Conservation (phyloP, 2,329 filamentous ascomycete species). For the Stemphylium lycopersici region DNA sequence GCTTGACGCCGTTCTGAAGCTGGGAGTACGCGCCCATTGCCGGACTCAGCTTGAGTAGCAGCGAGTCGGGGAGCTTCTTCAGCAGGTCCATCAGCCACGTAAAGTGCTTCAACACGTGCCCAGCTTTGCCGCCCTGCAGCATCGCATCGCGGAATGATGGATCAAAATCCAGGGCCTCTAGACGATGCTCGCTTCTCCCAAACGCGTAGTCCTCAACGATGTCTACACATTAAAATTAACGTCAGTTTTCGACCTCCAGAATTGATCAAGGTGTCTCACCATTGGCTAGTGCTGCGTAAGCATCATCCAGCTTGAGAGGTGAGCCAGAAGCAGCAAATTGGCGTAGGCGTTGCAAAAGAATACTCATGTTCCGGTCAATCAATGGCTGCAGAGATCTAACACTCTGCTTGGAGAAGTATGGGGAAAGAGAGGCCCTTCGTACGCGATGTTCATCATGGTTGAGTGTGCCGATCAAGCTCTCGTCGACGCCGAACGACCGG, state of each 20-base stretch:
- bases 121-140: not conserved
- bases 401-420: constrained; percentile 31
- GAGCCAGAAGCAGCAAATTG: constrained; percentile 2
- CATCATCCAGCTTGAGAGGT: constrained; percentile 2
- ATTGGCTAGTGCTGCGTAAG: constrained; percentile 1
- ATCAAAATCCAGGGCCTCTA: not conserved
- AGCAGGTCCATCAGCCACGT: constrained; percentile 2
- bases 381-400: not conserved
- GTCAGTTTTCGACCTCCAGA: not conserved
- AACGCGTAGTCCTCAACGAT: not conserved
- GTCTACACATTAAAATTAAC: not conserved
- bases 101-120: constrained; percentile 1
- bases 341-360: not conserved
- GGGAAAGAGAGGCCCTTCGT: constrained; percentile 28
- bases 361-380: not conserved
- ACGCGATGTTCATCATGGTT: constrained; percentile 30
- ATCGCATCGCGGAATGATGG: constrained; percentile 1
- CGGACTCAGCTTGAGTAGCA: not conserved
- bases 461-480: constrained; percentile 24
- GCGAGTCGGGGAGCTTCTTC: not conserved
- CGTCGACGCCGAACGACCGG: constrained; percentile 11
- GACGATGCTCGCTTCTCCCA: constrained; percentile 1
- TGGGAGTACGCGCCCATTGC: constrained; percentile 7
- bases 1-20: constrained; percentile 1
- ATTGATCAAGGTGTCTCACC: not conserved